Percentiles rank a stretch among this genome's conserved stretches.
These are phyloP conservation scores for Poterioochromonas sp. DNA, from an alignment of 352 stramenopile species.

Conservation along the genomic window DNA sequence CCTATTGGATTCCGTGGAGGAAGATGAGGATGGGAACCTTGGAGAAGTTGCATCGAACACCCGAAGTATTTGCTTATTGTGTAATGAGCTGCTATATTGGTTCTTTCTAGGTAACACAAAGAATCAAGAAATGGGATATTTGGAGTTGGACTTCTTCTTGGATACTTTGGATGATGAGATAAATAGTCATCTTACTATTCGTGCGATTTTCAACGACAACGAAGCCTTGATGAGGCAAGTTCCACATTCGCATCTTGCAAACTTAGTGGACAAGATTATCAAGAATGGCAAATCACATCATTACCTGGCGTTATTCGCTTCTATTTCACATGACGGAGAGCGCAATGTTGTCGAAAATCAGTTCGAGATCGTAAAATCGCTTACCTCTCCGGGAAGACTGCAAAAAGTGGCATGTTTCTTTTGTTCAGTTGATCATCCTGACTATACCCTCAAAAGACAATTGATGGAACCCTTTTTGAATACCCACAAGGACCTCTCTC, in stretches of 20 bases:
- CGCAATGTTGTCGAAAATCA: slow-evolving; percentile 39
- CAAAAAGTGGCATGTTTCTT: slow-evolving; percentile 29
- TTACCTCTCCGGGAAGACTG: slow-evolving; percentile 28
- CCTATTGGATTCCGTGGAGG: slow-evolving; percentile 37
- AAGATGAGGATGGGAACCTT: slow-evolving; percentile 36
- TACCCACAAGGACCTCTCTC: background rate
- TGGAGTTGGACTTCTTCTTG: slow-evolving; percentile 39
- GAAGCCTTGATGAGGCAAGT: slow-evolving; percentile 39
- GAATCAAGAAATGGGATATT: slow-evolving; percentile 39
- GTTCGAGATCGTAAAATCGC: slow-evolving; percentile 34
- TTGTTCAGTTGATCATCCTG: slow-evolving; percentile 27
- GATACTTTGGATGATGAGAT: slow-evolving; percentile 41
- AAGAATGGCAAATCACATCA: slow-evolving; percentile 35
- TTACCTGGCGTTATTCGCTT: slow-evolving; percentile 40
- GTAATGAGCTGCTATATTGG: slow-evolving; percentile 41
- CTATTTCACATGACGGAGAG: slow-evolving; percentile 30
- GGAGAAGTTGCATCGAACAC: slow-evolving; percentile 27
- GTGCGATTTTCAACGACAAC: slow-evolving; percentile 41
- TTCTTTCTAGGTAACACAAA: slow-evolving; percentile 40
- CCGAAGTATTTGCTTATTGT: slow-evolving; percentile 35
- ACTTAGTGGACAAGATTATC: slow-evolving; percentile 37
- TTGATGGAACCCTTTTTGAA: slow-evolving; percentile 17
- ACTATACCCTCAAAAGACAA: slow-evolving; percentile 32
- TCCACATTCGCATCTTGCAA: slow-evolving; percentile 33
- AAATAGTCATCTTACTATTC: slow-evolving; percentile 35